phyloP scores from a whole-genome alignment of 148 eudicot species.

The Suaeda aralocaspica region DNA sequence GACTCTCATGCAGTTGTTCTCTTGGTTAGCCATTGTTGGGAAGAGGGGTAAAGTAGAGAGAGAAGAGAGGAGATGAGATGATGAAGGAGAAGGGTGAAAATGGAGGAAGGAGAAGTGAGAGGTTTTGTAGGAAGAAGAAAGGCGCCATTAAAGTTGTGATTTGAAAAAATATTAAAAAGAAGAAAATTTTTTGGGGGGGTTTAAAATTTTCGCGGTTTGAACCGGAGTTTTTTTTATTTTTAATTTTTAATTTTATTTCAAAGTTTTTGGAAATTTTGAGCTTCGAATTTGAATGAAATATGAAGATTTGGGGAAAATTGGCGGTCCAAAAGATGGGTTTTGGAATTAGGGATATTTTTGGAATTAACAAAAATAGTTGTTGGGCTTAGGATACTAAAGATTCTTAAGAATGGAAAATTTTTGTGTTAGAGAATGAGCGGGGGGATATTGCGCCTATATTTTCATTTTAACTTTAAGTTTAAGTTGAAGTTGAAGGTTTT shows the following conservation, averaged over 20 bases:
- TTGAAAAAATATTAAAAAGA: not conserved
- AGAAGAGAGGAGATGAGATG: not conserved
- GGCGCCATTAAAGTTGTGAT: slow-evolving; percentile 15
- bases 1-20: slow-evolving; percentile 49
- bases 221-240: not conserved
- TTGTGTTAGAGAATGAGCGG: not conserved
- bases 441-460: not conserved
- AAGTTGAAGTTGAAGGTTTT: not conserved
- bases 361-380: not conserved
- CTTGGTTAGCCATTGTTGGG: slow-evolving; percentile 53
- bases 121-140: slow-evolving; percentile 4
- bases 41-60: not conserved
- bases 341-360: not conserved
- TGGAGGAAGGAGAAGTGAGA: slow-evolving; percentile 4
- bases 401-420: not conserved
- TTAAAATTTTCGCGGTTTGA: slow-evolving; percentile 2
- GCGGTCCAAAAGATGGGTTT: no score
- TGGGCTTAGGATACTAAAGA: not conserved
- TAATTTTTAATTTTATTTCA: no score
- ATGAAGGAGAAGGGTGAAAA: not conserved
- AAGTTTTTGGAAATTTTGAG: not conserved
- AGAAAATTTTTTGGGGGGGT: no score
- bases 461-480: no score
- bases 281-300: not conserved
- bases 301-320: not conserved